Evolutionary conservation across 495 filamentous ascomycete genomes (phyloP).

Genomic region (Oidiodendron maius): DNA sequence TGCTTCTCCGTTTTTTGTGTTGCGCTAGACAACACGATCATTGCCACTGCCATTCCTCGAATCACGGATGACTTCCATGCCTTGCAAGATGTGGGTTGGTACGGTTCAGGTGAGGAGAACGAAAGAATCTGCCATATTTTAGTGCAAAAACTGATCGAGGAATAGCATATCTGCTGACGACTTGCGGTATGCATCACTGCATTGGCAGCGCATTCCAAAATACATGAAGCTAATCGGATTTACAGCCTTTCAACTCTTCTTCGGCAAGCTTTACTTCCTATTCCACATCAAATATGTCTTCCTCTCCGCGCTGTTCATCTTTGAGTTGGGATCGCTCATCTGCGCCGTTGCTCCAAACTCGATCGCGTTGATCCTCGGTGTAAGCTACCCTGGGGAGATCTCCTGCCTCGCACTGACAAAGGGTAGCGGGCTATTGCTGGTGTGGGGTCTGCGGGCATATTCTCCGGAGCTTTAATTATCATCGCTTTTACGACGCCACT

Average conservation of each 20-base stretch:
- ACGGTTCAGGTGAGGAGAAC: too few species aligned
- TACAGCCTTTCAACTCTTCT: slow-evolving; percentile 29
- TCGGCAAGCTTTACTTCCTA: not conserved
- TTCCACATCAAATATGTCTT: slow-evolving; percentile 30
- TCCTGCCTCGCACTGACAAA: too few species aligned
- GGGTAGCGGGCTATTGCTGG: slow-evolving; percentile 56
- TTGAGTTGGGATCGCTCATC: slow-evolving; percentile 46
- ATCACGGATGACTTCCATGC: slow-evolving; percentile 42
- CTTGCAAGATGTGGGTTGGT: too few species aligned
- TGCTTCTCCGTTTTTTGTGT: too few species aligned
- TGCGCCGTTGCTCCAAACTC: slow-evolving; percentile 51
- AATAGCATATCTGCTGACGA: slow-evolving; percentile 46
- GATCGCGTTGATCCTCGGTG: slow-evolving; percentile 47
- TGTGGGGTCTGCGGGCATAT: slow-evolving; percentile 36
- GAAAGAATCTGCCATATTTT: too few species aligned
- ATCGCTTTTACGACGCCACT: slow-evolving; percentile 41
- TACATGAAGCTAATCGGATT: too few species aligned
- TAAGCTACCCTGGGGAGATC: too few species aligned
- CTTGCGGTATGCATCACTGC: too few species aligned
- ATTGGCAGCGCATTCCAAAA: too few species aligned
- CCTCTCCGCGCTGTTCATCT: slow-evolving; percentile 33
- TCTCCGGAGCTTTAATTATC: slow-evolving; percentile 40
- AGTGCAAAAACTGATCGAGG: too few species aligned
- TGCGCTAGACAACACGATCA: slow-evolving; percentile 30
- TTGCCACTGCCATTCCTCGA: slow-evolving; percentile 42